These are phyloP conservation scores for Leucoagaricus sp. DNA, from an alignment of 1,284 basidiomycete species.

Conservation along the genomic window DNA sequence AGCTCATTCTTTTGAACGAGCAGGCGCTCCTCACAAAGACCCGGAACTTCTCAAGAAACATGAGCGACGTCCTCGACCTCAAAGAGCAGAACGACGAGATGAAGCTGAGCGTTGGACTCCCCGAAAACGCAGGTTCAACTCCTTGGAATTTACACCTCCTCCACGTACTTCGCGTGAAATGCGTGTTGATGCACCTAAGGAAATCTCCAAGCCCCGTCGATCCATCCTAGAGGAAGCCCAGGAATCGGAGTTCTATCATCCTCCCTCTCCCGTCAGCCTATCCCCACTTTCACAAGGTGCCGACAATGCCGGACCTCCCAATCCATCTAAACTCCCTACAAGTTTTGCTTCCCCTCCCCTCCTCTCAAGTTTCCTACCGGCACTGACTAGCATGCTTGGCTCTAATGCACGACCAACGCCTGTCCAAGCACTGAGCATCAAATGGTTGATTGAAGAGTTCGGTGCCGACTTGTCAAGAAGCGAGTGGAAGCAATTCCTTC, in stretches of 20 bases:
- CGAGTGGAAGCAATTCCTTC: conserved; percentile 58
- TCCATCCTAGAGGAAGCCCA: too few relatives aligned
- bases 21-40: conserved; percentile 7
- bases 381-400: conserved; percentile 58
- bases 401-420: conserved; percentile 60
- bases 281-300: background rate
- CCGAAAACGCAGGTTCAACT: background rate
- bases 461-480: conserved; percentile 1
- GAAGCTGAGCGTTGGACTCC: background rate
- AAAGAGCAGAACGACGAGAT: background rate
- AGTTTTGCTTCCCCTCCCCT: conserved; percentile 68
- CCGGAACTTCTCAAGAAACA: conserved; percentile 2
- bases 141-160: too few relatives aligned
- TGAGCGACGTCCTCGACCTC: background rate
- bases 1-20: background rate
- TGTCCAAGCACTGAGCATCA: conserved; percentile 73
- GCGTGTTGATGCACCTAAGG: too few relatives aligned
- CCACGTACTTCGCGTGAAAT: too few relatives aligned
- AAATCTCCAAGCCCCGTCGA: too few relatives aligned
- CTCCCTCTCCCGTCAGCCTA: conserved; percentile 10
- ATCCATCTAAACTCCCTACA: conserved; percentile 16
- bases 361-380: conserved; percentile 58
- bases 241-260: conserved; percentile 13
- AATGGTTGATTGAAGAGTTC: conserved; percentile 38
- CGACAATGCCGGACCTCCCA: background rate